Evolutionary conservation across 306 rosid species (phyloP).

Genomic region (Arachis stenosperma): DNA sequence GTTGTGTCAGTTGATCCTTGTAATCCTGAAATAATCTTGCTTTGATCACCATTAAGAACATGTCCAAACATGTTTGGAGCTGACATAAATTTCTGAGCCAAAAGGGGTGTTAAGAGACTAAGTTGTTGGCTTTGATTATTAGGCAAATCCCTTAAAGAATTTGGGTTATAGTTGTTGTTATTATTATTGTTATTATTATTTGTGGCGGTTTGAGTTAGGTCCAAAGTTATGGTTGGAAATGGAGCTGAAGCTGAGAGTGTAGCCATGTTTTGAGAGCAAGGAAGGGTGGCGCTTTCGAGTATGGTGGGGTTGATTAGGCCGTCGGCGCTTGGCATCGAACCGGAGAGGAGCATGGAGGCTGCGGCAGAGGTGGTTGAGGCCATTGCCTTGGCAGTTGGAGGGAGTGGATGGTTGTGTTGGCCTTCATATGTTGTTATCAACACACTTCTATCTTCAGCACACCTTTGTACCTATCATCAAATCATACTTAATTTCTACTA

Average conservation of each 20-base stretch:
- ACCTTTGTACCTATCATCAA: conserved; percentile 63
- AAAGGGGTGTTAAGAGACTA: conserved; percentile 27
- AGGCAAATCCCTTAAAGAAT: no score
- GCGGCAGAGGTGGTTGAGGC: conserved; percentile 75
- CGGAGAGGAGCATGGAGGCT: conserved; percentile 73
- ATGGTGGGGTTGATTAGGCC: conserved; percentile 44
- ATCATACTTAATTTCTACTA: no score
- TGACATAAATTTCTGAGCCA: conserved; percentile 29
- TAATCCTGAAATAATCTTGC: conserved; percentile 26
- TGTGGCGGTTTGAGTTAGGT: conserved; percentile 51
- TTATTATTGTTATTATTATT: conserved; percentile 19
- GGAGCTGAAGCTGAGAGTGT: conserved; percentile 79
- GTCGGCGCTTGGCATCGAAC: conserved; percentile 65
- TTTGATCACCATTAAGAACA: conserved; percentile 28
- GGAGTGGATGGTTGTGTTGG: conserved; percentile 79
- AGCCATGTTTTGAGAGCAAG: conserved; percentile 51
- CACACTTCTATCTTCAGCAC: conserved; percentile 68
- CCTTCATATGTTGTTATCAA: conserved; percentile 79
- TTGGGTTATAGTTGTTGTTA: no score
- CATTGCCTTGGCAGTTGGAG: conserved; percentile 73
- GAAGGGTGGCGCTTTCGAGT: conserved; percentile 43
- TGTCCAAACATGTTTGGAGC: conserved; percentile 34
- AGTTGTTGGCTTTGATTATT: not conserved
- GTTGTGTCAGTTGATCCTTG: conserved; percentile 38
- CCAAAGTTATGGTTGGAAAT: conserved; percentile 76